Percentiles rank a stretch among this genome's conserved stretches.
Conservation (phyloP, 2,329 filamentous ascomycete species). For the Beauveria bassiana region DNA sequence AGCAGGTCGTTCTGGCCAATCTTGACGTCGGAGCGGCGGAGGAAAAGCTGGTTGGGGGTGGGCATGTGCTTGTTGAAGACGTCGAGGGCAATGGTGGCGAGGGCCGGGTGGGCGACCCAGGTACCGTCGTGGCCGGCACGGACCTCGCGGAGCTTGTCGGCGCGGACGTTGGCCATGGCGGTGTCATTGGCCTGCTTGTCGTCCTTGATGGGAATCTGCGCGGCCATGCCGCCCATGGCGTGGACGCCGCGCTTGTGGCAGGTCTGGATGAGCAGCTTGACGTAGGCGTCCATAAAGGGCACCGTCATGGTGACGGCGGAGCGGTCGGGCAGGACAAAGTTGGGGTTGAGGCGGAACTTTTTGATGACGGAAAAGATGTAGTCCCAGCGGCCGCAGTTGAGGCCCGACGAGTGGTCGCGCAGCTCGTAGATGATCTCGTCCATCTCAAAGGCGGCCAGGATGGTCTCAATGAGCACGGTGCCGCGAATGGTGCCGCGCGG, state of each 20-base stretch:
- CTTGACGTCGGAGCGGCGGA: slow-evolving; percentile 80
- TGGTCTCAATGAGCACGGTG: slow-evolving; percentile 96
- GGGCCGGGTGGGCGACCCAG: slow-evolving; percentile 94
- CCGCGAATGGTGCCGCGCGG: slow-evolving; percentile 85
- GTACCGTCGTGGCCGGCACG: slow-evolving; percentile 92
- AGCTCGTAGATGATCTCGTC: slow-evolving; percentile 99
- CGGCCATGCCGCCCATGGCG: slow-evolving; percentile 98
- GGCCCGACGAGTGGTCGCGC: slow-evolving; percentile 86
- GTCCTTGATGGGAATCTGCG: slow-evolving; percentile 97
- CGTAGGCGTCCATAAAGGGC: slow-evolving; percentile 95
- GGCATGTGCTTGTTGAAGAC: slow-evolving; percentile 99
- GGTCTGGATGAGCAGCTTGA: slow-evolving; percentile 95
- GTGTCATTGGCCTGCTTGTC: slow-evolving; percentile 84
- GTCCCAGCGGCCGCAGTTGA: slow-evolving; percentile 99
- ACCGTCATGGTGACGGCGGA: slow-evolving; percentile 92
- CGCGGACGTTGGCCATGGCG: slow-evolving; percentile 87
- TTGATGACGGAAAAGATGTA: slow-evolving; percentile 99
- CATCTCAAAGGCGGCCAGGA: slow-evolving; percentile 98
- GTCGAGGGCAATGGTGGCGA: slow-evolving; percentile 80
- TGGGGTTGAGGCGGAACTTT: slow-evolving; percentile 92
- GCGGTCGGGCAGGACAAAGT: slow-evolving; percentile 90
- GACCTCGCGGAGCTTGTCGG: slow-evolving; percentile 94
- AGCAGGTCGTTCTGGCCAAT: slow-evolving; percentile 84
- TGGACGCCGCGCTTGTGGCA: slow-evolving; percentile 97
- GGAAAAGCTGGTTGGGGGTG: slow-evolving; percentile 90